Percentiles rank a stretch among this genome's conserved stretches.
Evolutionary conservation across 495 filamentous ascomycete genomes (phyloP).

Genomic region (Schizothecium vesticola): DNA sequence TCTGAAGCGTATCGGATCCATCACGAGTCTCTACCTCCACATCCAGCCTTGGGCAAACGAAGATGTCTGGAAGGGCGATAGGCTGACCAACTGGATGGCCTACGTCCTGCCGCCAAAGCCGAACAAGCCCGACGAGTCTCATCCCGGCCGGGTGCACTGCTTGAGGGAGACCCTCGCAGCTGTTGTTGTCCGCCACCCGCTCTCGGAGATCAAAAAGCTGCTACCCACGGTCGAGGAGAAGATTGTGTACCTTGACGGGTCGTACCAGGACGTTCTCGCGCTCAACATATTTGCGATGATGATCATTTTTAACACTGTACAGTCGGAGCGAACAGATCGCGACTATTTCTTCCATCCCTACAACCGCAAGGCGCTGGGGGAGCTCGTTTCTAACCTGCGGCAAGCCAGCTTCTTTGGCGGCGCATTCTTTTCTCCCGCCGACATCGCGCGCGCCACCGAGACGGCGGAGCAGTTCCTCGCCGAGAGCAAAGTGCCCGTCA

Average conservation of each 20-base stretch:
- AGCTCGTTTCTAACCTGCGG: constrained; percentile 70
- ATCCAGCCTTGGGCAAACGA: constrained; percentile 67
- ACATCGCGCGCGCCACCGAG: constrained; percentile 58
- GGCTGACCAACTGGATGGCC: constrained; percentile 57
- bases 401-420: constrained; percentile 88
- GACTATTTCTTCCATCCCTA: constrained; percentile 86
- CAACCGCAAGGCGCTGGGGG: constrained; percentile 57
- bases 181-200: constrained; percentile 73
- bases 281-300: constrained; percentile 80
- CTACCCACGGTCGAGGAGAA: constrained; percentile 66
- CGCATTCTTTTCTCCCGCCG: constrained; percentile 60
- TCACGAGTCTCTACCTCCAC: constrained; percentile 65
- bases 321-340: constrained; percentile 73
- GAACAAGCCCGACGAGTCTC: constrained; percentile 40
- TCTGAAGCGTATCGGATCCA: constrained; percentile 65
- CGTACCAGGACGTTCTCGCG: constrained; percentile 74
- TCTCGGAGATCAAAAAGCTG: constrained; percentile 61
- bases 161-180: constrained; percentile 66
- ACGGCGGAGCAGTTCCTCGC: constrained; percentile 60
- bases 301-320: constrained; percentile 79
- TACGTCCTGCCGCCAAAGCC: constrained; percentile 67
- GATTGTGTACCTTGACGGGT: constrained; percentile 69
- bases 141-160: constrained; percentile 53
- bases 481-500: constrained; percentile 46
- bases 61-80: constrained; percentile 30